Base-by-base conservation (phyloP, 306 rosid species). In the Cicer cuneatum region DNA sequence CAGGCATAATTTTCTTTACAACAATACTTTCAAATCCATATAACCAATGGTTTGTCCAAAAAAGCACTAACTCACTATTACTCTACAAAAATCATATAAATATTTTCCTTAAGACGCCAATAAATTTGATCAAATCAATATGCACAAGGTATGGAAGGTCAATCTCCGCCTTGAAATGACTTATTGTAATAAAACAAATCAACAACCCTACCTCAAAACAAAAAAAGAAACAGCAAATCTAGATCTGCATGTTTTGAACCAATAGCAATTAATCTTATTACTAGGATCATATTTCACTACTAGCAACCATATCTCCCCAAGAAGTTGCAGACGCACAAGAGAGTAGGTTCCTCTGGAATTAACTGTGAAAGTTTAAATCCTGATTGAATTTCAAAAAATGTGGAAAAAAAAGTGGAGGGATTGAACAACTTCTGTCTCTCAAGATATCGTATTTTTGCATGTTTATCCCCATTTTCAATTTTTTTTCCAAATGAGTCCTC, bases 131-230 rank as follows among this genome's bases (percentile, higher is more conserved):
- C 38, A 57, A 58, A 40, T 58, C 66, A 66, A 52, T 43, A 37
- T 35, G 51, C 14, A 71, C 73, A 76, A 11, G 76, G 63, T 39
- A 67, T 21, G 69, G 13, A 29, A 52, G 62, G 53, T 13, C n/a
- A 63, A 46, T 56, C n/a, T 64, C 14, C 51, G 11, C 66, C 66
- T 54, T 62, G 52, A 71, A 43, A 66, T 54, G 47, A 66, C n/a
- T 42, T 37, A 71, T 39, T 18, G 51, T 51, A 15, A 62, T 33
- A 24, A 66, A 45, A 39, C 29, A 71, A 66, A 64, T 39, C 24
- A 65, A 21, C 51, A 39, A 65, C 24, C 65, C 81, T 70, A 58
- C 13, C 72, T 52, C 85, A 68, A 72, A 73, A 69, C 63, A 49
- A 24, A 35, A 9, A 45, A 2, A 24, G 7, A 45, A 69, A 51